These are phyloP conservation scores for Fusarium sp. DNA, from an alignment of 2,329 filamentous ascomycete species.

Conservation along the genomic window DNA sequence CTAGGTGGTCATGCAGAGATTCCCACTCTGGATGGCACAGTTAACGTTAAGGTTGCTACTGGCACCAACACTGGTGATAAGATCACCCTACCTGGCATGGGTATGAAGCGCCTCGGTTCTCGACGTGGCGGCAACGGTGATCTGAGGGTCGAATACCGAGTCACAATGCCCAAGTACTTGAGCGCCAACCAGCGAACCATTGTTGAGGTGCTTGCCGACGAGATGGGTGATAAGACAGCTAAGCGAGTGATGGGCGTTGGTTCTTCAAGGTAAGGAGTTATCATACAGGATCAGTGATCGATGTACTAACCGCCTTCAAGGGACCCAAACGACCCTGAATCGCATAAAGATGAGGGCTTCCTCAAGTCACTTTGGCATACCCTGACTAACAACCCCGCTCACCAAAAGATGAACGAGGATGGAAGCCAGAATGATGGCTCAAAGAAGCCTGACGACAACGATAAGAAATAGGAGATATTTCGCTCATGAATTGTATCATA, in stretches of 20 bases:
- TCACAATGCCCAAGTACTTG: slow-evolving; percentile 94
- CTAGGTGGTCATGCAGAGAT: slow-evolving; percentile 90
- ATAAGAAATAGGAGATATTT: slow-evolving; percentile 51
- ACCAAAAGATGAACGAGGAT: slow-evolving; percentile 53
- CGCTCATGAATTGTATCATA: slow-evolving; percentile 48
- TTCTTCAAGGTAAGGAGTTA: slow-evolving; percentile 48
- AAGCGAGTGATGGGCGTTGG: slow-evolving; percentile 89
- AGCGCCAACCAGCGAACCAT: slow-evolving; percentile 91
- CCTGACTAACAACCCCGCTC: slow-evolving; percentile 79
- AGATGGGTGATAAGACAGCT: slow-evolving; percentile 92
- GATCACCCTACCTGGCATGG: slow-evolving; percentile 88
- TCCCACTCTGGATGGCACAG: slow-evolving; percentile 89
- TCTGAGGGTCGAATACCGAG: slow-evolving; percentile 92
- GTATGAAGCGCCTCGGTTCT: slow-evolving; percentile 86
- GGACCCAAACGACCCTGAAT: slow-evolving; percentile 51
- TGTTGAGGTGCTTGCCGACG: slow-evolving; percentile 94
- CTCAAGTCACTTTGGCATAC: slow-evolving; percentile 94
- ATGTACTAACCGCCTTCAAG: slow-evolving; percentile 16
- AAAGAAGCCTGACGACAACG: slow-evolving; percentile 46
- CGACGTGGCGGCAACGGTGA: slow-evolving; percentile 79
- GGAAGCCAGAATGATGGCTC: slow-evolving; percentile 39
- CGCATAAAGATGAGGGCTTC: slow-evolving; percentile 87
- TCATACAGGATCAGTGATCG: neutral
- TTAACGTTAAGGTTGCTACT: slow-evolving; percentile 89
- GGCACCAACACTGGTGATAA: slow-evolving; percentile 94